phyloP scores from a whole-genome alignment of 306 rosid species.

The Hippophae tibetana region DNA sequence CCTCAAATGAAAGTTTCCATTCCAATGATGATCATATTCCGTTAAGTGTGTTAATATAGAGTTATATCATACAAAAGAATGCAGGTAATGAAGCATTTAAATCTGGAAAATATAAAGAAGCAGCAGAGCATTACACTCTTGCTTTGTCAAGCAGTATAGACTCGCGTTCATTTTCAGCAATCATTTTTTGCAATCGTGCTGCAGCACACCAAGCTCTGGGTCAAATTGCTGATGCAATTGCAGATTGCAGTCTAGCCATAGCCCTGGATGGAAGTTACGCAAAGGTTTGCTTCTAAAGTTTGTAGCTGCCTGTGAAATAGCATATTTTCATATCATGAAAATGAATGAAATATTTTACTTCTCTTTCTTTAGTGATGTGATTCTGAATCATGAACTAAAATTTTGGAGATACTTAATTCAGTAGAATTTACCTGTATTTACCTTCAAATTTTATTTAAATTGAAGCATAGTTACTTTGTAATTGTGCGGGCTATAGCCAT shows the following conservation, averaged over 20 bases:
- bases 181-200: slow-evolving; percentile 91
- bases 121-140: slow-evolving; percentile 64
- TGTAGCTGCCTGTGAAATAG: not conserved
- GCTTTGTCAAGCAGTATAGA: slow-evolving; percentile 63
- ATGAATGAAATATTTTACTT: too few relatives aligned
- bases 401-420: too few relatives aligned
- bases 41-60: slow-evolving; percentile 10
- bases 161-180: slow-evolving; percentile 73
- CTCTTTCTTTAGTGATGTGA: too few relatives aligned
- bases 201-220: slow-evolving; percentile 88
- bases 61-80: slow-evolving; percentile 42
- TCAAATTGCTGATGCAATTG: slow-evolving; percentile 83
- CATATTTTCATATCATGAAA: not conserved
- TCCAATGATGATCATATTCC: not conserved
- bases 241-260: slow-evolving; percentile 86
- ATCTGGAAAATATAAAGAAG: slow-evolving; percentile 55
- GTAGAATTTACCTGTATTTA: too few relatives aligned
- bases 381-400: too few relatives aligned
- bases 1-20: not conserved
- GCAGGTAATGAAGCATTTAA: slow-evolving; percentile 79
- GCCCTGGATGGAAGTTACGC: slow-evolving; percentile 72
- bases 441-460: too few relatives aligned
- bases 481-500: too few relatives aligned
- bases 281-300: slow-evolving; percentile 49
- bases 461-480: too few relatives aligned